These are phyloP conservation scores for Colletotrichum limetticola DNA, from an alignment of 2,329 filamentous ascomycete species.

Conservation along the genomic window DNA sequence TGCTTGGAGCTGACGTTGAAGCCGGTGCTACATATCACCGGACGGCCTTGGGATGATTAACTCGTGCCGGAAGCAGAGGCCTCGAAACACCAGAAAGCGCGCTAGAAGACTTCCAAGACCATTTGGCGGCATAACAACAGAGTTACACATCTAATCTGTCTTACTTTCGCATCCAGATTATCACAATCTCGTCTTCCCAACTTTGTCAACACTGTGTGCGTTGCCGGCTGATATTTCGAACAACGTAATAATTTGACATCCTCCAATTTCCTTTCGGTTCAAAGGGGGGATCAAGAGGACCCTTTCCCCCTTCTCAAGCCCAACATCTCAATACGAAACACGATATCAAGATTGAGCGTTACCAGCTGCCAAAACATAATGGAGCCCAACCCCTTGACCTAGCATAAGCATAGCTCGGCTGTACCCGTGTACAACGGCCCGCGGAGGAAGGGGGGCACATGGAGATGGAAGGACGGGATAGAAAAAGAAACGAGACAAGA, in stretches of 20 bases:
- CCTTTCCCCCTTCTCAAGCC: not conserved
- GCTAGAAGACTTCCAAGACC: not conserved
- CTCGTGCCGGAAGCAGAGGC: not conserved
- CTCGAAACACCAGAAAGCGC: not conserved
- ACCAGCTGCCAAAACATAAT: not conserved
- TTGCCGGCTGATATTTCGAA: not conserved
- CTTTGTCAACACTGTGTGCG: not conserved
- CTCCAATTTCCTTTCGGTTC: not conserved
- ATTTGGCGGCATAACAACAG: not conserved
- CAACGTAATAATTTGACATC: not conserved
- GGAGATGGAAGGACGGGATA: not conserved
- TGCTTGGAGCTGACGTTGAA: too few species aligned
- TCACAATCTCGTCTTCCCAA: not conserved
- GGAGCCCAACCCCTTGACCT: too few species aligned
- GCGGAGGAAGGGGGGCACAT: not conserved
- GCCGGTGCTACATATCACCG: too few species aligned
- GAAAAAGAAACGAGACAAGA: constrained; percentile 9
- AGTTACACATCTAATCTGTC: not conserved
- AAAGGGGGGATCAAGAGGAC: not conserved
- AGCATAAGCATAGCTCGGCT: constrained; percentile 3
- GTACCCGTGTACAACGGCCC: constrained; percentile 20
- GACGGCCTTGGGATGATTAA: not conserved
- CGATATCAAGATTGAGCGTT: not conserved
- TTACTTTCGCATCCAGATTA: not conserved
- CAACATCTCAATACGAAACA: constrained; percentile 7